Conservation (phyloP, 768 basidiomycete genomes). For the Panus rudis region DNA sequence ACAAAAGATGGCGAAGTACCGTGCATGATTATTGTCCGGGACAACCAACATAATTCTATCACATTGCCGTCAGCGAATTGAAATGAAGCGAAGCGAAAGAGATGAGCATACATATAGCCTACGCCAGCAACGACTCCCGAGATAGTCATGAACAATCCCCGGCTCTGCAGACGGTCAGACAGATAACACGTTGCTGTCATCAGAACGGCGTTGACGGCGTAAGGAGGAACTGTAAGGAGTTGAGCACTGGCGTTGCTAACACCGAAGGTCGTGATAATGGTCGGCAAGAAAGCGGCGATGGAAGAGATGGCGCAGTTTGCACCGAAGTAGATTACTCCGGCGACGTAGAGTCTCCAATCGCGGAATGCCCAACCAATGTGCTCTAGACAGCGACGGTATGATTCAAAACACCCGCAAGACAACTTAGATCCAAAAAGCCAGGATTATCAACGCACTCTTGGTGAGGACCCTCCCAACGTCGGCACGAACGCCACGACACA, state of each 20-base stretch:
- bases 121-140: slow-evolving; percentile 41
- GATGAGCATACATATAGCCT: slow-evolving; percentile 52
- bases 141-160: slow-evolving; percentile 43
- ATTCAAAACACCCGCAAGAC: too few relatives aligned
- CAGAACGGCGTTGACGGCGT: slow-evolving; percentile 63
- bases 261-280: slow-evolving; percentile 70
- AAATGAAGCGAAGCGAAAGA: too few relatives aligned
- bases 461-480: slow-evolving; percentile 61
- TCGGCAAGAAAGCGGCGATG: slow-evolving; percentile 77
- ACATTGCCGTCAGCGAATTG: slow-evolving; percentile 1
- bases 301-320: slow-evolving; percentile 73
- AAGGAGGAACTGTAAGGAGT: slow-evolving; percentile 75
- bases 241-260: slow-evolving; percentile 68
- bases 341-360: slow-evolving; percentile 70
- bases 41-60: slow-evolving; percentile 50
- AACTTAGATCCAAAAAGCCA: not conserved
- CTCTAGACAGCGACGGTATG: slow-evolving; percentile 26
- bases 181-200: slow-evolving; percentile 49
- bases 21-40: slow-evolving; percentile 46
- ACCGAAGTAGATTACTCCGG: slow-evolving; percentile 72
- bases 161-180: slow-evolving; percentile 61
- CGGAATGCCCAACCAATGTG: slow-evolving; percentile 56
- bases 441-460: slow-evolving; percentile 39
- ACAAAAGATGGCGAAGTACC: slow-evolving; percentile 75
- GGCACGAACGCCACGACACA: slow-evolving; percentile 58